Conservation (phyloP, 345 rosid genomes). For the Pugionium dolabratum region DNA sequence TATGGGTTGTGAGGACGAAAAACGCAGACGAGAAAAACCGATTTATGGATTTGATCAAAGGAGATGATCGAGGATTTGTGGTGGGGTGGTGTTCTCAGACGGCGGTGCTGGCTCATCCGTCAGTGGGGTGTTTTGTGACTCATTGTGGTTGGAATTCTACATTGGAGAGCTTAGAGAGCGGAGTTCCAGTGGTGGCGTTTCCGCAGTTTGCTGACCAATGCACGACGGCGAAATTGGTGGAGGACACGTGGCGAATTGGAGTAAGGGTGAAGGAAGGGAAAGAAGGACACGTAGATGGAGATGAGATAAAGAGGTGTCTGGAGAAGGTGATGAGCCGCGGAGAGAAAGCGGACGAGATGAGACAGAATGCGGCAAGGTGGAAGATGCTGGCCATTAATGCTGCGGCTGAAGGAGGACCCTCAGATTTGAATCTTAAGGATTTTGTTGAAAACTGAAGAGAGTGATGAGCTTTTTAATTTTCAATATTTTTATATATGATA, state of each 20-base stretch:
- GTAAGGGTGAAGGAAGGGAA: slow-evolving; percentile 44
- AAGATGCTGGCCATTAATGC: slow-evolving; percentile 48
- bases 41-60: slow-evolving; percentile 29
- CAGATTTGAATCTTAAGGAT: slow-evolving; percentile 49
- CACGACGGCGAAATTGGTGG: slow-evolving; percentile 58
- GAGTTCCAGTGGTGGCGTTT: slow-evolving; percentile 68
- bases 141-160: slow-evolving; percentile 88
- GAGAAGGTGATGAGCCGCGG: slow-evolving; percentile 53
- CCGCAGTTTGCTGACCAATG: slow-evolving; percentile 70
- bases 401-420: slow-evolving; percentile 54
- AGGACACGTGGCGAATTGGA: slow-evolving; percentile 54
- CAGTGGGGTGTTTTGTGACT: slow-evolving; percentile 62
- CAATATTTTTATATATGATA: too few species aligned
- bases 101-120: slow-evolving; percentile 51
- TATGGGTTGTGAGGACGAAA: slow-evolving; percentile 49
- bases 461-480: too few species aligned
- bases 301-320: slow-evolving; percentile 57
- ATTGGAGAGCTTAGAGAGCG: slow-evolving; percentile 49
- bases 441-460: slow-evolving; percentile 39
- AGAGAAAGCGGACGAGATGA: slow-evolving; percentile 45
- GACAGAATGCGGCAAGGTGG: slow-evolving; percentile 53
- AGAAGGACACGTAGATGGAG: slow-evolving; percentile 47
- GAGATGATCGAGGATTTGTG: slow-evolving; percentile 49
- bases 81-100: slow-evolving; percentile 69
- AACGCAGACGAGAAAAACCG: slow-evolving; percentile 13